A percentile compares a stretch with the other conserved stretches of the same genome.
phyloP scores from a whole-genome alignment of 1,139 yeast genomes.

The Hemisphaericaspora lyxosophila region DNA sequence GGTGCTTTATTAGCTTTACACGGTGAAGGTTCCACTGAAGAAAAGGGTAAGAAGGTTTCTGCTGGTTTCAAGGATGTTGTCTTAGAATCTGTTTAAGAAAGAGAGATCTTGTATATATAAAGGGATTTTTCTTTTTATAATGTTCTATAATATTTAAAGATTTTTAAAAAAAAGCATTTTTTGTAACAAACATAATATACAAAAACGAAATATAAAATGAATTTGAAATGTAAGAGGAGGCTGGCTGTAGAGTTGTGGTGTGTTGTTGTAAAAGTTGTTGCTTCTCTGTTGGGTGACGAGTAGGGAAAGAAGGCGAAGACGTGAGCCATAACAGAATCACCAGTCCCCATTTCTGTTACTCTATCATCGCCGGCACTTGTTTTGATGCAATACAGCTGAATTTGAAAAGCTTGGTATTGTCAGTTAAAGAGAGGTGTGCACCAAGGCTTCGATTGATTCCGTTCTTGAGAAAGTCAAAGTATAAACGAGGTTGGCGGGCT shows the following conservation, averaged over 20 bases:
- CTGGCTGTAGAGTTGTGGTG: neutral
- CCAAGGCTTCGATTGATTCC: too few relatives aligned
- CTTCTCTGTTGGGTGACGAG: too few relatives aligned
- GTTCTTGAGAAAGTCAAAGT: too few relatives aligned
- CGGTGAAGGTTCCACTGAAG: slow-evolving; percentile 52
- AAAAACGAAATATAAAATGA: slow-evolving; percentile 8
- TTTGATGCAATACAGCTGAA: too few relatives aligned
- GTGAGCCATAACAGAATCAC: too few relatives aligned
- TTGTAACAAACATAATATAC: slow-evolving; percentile 7
- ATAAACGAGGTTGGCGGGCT: too few relatives aligned
- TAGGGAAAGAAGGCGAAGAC: too few relatives aligned
- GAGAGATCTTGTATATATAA: slow-evolving; percentile 5
- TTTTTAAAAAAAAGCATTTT: slow-evolving; percentile 9
- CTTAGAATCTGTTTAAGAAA: slow-evolving; percentile 43
- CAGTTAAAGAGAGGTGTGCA: too few relatives aligned
- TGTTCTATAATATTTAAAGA: slow-evolving; percentile 4
- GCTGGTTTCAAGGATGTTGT: slow-evolving; percentile 54
- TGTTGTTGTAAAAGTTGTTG: too few relatives aligned
- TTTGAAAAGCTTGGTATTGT: too few relatives aligned
- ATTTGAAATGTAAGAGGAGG: slow-evolving; percentile 1
- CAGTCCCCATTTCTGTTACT: too few relatives aligned
- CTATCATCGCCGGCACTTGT: too few relatives aligned
- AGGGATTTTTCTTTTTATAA: slow-evolving; percentile 5
- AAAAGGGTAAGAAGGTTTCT: slow-evolving; percentile 52
- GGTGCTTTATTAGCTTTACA: slow-evolving; percentile 52